phyloP scores from a whole-genome alignment of 345 rosid genomes.

The Sapria himalayana region DNA sequence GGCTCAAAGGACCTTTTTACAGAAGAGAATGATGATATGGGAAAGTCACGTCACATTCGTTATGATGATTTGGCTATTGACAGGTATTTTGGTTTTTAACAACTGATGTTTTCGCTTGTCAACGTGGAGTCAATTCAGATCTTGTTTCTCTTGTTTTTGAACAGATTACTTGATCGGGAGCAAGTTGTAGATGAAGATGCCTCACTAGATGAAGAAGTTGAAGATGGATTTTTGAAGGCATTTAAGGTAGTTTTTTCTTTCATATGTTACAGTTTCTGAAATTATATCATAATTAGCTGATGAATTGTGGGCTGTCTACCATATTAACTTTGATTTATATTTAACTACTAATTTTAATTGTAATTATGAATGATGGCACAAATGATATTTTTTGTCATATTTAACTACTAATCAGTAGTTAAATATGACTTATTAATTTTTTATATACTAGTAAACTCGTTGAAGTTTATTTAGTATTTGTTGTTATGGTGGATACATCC shows the following conservation, averaged over 20 bases:
- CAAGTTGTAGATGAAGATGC: slow-evolving; percentile 69
- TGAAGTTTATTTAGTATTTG: too few relatives aligned
- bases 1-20: slow-evolving; percentile 97
- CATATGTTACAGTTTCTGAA: neutral
- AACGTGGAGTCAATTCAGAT: too few relatives aligned
- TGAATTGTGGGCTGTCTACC: too few relatives aligned
- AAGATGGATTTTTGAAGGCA: slow-evolving; percentile 88
- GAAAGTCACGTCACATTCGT: slow-evolving; percentile 92
- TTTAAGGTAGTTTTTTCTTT: slow-evolving; percentile 56
- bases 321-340: too few relatives aligned
- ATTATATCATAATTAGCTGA: neutral
- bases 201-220: slow-evolving; percentile 77
- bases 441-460: too few relatives aligned
- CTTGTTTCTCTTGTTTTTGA: slow-evolving; percentile 7
- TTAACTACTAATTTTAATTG: too few relatives aligned
- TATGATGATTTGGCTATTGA: slow-evolving; percentile 90
- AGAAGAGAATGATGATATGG: slow-evolving; percentile 86
- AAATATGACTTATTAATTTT: too few relatives aligned
- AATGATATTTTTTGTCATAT: too few relatives aligned
- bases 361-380: too few relatives aligned
- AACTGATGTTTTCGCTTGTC: slow-evolving; percentile 5
- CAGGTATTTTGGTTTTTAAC: slow-evolving; percentile 25
- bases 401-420: too few relatives aligned
- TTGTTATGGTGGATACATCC: too few relatives aligned
- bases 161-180: slow-evolving; percentile 87